These are phyloP conservation scores for Penicillium glabrum DNA, from an alignment of 2,329 filamentous ascomycete species.

Conservation along the genomic window DNA sequence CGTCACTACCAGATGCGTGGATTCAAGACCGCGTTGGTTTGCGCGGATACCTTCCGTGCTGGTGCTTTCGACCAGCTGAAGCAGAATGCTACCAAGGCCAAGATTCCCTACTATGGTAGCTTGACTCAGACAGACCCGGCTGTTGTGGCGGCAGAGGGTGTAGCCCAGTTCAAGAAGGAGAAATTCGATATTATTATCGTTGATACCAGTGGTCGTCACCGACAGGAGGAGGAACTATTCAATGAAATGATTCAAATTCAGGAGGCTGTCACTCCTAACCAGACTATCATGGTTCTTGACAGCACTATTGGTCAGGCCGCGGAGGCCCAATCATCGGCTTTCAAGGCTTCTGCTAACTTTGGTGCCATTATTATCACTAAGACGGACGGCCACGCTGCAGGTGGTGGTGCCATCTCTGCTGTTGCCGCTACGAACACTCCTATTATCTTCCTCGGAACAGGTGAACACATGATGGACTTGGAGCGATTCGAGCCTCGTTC, in stretches of 20 bases:
- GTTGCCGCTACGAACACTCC: slow-evolving; percentile 95
- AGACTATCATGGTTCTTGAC: slow-evolving; percentile 98
- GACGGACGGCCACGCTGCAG: slow-evolving; percentile 91
- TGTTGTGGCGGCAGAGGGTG: slow-evolving; percentile 88
- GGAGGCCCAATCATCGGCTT: slow-evolving; percentile 89
- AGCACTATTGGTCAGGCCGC: slow-evolving; percentile 95
- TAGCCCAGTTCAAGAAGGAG: slow-evolving; percentile 99
- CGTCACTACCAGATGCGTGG: slow-evolving; percentile 91
- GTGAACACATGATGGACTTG: slow-evolving; percentile 93
- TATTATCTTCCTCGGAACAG: slow-evolving; percentile 96
- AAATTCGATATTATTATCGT: slow-evolving; percentile 98
- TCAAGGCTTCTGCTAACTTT: slow-evolving; percentile 96
- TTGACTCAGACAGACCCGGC: slow-evolving; percentile 95
- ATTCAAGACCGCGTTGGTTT: slow-evolving; percentile 90
- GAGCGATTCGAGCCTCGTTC: slow-evolving; percentile 90
- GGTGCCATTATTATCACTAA: slow-evolving; percentile 99
- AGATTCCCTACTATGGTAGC: slow-evolving; percentile 97
- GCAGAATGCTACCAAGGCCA: slow-evolving; percentile 97
- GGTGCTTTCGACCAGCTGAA: slow-evolving; percentile 98
- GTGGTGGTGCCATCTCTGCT: slow-evolving; percentile 95
- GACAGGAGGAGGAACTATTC: slow-evolving; percentile 92
- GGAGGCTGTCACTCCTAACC: slow-evolving; percentile 81
- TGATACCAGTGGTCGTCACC: slow-evolving; percentile 91
- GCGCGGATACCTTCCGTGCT: slow-evolving; percentile 96
- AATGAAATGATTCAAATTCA: slow-evolving; percentile 98